Conservation (phyloP, 345 rosid genomes). For the Rhizophora apiculata region DNA sequence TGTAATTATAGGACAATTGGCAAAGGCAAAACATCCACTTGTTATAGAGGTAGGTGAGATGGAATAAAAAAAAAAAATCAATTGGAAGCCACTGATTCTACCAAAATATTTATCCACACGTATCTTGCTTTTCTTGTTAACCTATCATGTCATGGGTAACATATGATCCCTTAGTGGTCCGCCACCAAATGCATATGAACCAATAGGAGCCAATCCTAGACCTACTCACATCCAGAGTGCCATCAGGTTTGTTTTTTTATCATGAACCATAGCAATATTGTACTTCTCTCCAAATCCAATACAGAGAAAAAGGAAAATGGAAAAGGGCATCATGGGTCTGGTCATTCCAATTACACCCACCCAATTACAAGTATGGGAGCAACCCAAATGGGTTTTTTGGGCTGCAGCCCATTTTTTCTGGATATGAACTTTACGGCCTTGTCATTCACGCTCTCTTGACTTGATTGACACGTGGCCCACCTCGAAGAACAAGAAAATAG, state of each 20-base stretch:
- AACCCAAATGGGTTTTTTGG: too few relatives aligned
- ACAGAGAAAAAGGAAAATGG: too few relatives aligned
- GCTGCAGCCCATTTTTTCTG: too few relatives aligned
- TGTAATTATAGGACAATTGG: neutral
- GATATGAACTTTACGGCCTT: too few relatives aligned
- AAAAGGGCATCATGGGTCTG: too few relatives aligned
- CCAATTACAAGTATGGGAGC: too few relatives aligned
- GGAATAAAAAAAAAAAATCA: constrained; percentile 15
- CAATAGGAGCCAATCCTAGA: constrained; percentile 1
- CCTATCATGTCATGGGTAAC: neutral
- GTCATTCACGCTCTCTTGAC: too few relatives aligned
- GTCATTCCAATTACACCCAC: too few relatives aligned
- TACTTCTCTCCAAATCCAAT: too few relatives aligned
- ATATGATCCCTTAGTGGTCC: neutral
- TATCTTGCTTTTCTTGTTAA: neutral
- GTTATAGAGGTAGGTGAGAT: constrained; percentile 5
- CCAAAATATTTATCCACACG: neutral
- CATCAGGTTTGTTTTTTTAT: neutral
- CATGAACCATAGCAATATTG: too few relatives aligned
- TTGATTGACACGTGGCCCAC: too few relatives aligned
- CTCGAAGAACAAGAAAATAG: too few relatives aligned
- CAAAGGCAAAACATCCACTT: neutral
- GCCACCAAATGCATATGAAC: neutral
- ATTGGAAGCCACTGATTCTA: neutral
- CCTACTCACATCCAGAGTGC: neutral